Evolutionary conservation across 768 basidiomycete genomes (phyloP), one percentile per base, ranked within the genome.

Genomic region (Obba rivulosa): DNA sequence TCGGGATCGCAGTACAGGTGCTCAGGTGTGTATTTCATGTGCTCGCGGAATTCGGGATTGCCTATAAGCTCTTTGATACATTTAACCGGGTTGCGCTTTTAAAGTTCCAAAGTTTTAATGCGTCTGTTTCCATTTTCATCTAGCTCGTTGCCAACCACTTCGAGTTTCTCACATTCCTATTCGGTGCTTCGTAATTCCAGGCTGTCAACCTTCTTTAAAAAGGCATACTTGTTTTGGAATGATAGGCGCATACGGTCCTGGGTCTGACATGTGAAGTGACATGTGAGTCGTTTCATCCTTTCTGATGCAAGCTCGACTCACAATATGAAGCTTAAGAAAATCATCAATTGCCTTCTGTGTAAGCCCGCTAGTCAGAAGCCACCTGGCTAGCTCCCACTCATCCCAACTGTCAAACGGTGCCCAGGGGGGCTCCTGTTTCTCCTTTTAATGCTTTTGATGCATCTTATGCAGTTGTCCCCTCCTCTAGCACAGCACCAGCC

Each of bases 341-440:
- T 57, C 45, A 34, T 71, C 55, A 1, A 63, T 67, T 20, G 37
- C 44, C 7, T 35, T 14, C 43, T 63, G 56, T 1, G 41, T 61
- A 16, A 69, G 56, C 7, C 68, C 58, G 7, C 61, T 51, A 34
- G 48, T 37, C 59, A 63, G 57, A 23, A 73, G 42, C 67, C 64
- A 72, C 16, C 48, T 36, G 1, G 57, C 70, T 2, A 72, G 43
- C 37, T 66, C 63, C 56, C 56, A 55, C 59, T 72, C 64, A 8
- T 66, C 67, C 28, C 54, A 40, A 34, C 48, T 55, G 14, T 53
- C 52, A 47, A 70, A 71, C 2, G 68, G 66, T 4, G 54, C 54
- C 31, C 18, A 52, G 0, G 42, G 45, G 35, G 38, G n/a, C 3
- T 34, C 38, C 35, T 23, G 43, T 45, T 50, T 24, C 1, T 16